These are phyloP conservation scores for Xylaria curta DNA, from an alignment of 495 filamentous ascomycete species.

Conservation along the genomic window DNA sequence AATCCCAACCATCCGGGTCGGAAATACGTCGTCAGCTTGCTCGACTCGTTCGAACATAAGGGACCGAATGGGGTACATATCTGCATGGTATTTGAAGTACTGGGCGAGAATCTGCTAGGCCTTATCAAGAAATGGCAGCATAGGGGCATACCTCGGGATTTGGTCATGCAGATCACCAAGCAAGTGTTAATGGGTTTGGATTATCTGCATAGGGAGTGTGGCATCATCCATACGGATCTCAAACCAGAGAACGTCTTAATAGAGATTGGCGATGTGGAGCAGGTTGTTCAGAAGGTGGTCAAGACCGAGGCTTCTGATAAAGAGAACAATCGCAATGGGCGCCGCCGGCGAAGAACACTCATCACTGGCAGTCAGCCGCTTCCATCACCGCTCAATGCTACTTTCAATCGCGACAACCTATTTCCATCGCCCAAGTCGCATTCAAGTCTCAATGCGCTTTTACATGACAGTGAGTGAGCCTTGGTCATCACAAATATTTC, in stretches of 20 bases:
- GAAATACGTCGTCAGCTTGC: constrained; percentile 90
- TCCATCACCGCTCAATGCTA: constrained; percentile 92
- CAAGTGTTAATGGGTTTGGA: constrained; percentile 95
- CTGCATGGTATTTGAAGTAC: constrained; percentile 98
- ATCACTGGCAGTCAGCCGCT: constrained; percentile 98
- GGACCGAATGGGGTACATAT: constrained; percentile 95
- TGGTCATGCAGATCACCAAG: constrained; percentile 98
- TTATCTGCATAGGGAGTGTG: constrained; percentile 96
- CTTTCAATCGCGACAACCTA: constrained; percentile 77
- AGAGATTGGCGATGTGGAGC: constrained; percentile 97
- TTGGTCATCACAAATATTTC: not conserved
- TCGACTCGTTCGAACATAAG: constrained; percentile 98
- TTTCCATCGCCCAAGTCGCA: constrained; percentile 74
- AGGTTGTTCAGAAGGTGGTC: constrained; percentile 93
- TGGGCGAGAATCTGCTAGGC: constrained; percentile 94
- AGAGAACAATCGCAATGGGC: constrained; percentile 93
- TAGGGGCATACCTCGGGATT: constrained; percentile 90
- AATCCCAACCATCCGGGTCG: constrained; percentile 93
- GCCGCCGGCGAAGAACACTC: constrained; percentile 85
- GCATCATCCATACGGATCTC: constrained; percentile 97
- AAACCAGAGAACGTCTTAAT: constrained; percentile 99
- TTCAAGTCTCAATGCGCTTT: constrained; percentile 81
- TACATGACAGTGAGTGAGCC: constrained; percentile 73
- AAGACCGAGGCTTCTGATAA: constrained; percentile 82
- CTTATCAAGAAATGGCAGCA: constrained; percentile 99